Evolutionary conservation across 1,284 basidiomycete species (phyloP).

Genomic region (Phaffia rhodozyma): DNA sequence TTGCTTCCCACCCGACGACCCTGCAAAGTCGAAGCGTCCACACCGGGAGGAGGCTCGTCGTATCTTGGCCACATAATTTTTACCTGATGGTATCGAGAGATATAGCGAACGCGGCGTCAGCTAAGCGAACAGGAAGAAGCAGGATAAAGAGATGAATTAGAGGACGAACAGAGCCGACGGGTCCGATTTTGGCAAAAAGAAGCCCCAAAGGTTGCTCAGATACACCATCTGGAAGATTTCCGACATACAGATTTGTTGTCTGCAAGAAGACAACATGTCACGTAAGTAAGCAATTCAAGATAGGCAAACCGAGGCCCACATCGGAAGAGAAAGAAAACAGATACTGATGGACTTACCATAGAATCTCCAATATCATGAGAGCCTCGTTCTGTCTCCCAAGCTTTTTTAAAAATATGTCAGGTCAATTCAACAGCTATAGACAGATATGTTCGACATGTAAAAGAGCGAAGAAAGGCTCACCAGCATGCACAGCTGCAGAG

Average conservation of each 20-base stretch:
- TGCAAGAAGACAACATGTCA: slow-evolving; percentile 31
- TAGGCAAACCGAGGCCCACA: slow-evolving; percentile 19
- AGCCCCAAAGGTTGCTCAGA: slow-evolving; percentile 71
- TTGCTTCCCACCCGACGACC: slow-evolving; percentile 51
- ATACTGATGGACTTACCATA: slow-evolving; percentile 40
- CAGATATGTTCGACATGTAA: no score
- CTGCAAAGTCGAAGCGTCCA: slow-evolving; percentile 47
- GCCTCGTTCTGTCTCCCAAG: slow-evolving; percentile 68
- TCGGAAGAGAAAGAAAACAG: background rate
- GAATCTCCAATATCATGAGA: slow-evolving; percentile 78
- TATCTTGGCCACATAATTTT: slow-evolving; percentile 93
- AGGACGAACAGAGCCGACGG: slow-evolving; percentile 39
- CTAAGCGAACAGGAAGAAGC: slow-evolving; percentile 23
- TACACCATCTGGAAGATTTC: slow-evolving; percentile 71
- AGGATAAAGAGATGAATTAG: slow-evolving; percentile 40
- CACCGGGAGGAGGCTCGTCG: slow-evolving; percentile 44
- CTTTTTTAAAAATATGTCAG: slow-evolving; percentile 30
- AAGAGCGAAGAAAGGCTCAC: background rate
- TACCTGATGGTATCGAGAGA: slow-evolving; percentile 41
- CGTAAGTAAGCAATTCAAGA: slow-evolving; percentile 22
- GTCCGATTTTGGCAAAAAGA: slow-evolving; percentile 58
- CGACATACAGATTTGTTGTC: slow-evolving; percentile 91
- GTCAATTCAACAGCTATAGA: background rate
- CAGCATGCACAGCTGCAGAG: slow-evolving; percentile 36
- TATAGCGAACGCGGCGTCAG: slow-evolving; percentile 9